These are phyloP conservation scores for Melanomma pulvis-pyrius DNA, from an alignment of 495 filamentous ascomycete species.

Conservation along the genomic window DNA sequence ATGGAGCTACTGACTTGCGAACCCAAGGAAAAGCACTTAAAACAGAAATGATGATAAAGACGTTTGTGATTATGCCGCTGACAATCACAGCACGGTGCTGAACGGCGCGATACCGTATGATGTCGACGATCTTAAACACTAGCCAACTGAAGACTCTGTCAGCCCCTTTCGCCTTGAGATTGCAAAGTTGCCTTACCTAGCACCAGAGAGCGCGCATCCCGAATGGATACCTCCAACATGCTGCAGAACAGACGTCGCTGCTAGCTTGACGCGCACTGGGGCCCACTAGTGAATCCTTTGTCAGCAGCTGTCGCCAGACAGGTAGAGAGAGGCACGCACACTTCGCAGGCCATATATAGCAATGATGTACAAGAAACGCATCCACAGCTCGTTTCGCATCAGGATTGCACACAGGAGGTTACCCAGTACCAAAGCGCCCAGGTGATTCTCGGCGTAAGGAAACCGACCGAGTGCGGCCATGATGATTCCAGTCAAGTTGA, in stretches of 20 bases:
- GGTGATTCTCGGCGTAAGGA: conserved; percentile 49
- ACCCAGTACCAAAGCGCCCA: conserved; percentile 50
- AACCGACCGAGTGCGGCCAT: conserved; percentile 46
- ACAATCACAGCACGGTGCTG: conserved; percentile 46
- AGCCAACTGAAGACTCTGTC: conserved; percentile 44
- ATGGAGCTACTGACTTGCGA: conserved; percentile 46
- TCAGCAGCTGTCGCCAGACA: conserved; percentile 22
- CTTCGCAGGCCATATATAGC: conserved; percentile 49
- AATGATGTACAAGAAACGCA: conserved; percentile 48
- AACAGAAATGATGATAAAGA: conserved; percentile 49
- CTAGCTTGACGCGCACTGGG: conserved; percentile 46
- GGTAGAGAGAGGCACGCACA: conserved; percentile 38
- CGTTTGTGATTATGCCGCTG: conserved; percentile 50
- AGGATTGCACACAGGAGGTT: conserved; percentile 51
- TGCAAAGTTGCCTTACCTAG: conserved; percentile 41
- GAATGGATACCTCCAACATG: conserved; percentile 54
- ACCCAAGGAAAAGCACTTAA: conserved; percentile 53
- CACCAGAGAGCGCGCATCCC: conserved; percentile 51
- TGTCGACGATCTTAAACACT: conserved; percentile 51
- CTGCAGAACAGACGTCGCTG: conserved; percentile 48
- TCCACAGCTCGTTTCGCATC: conserved; percentile 51
- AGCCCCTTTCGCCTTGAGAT: not conserved
- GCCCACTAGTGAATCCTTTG: conserved; percentile 45
- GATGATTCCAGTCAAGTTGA: conserved; percentile 49
- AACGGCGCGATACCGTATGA: conserved; percentile 42